These are phyloP conservation scores for Punctularia strigosozonata DNA, from an alignment of 768 basidiomycete species.

Conservation along the genomic window DNA sequence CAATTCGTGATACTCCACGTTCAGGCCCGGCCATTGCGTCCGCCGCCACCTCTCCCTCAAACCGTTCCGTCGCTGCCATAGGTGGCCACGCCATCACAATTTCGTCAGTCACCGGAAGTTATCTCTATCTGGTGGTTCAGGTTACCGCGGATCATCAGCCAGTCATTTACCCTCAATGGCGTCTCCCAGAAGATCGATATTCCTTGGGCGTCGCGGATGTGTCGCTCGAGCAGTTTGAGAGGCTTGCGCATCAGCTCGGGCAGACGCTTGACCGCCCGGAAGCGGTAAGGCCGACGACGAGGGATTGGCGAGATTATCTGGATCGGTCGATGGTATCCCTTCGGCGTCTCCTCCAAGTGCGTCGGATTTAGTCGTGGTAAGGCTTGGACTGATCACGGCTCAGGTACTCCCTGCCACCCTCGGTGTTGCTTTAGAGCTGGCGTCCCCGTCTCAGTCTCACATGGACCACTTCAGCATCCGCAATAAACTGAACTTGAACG, in stretches of 20 bases:
- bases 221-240: slow-evolving; percentile 68
- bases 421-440: slow-evolving; percentile 77
- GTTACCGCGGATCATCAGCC: slow-evolving; percentile 89
- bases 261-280: slow-evolving; percentile 24
- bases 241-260: slow-evolving; percentile 42
- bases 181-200: slow-evolving; percentile 58
- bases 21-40: slow-evolving; percentile 23
- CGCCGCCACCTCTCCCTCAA: slow-evolving; percentile 49
- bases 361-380: slow-evolving; percentile 11
- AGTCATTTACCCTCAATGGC: slow-evolving; percentile 70
- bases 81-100: slow-evolving; percentile 59
- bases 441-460: slow-evolving; percentile 66
- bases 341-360: slow-evolving; percentile 62
- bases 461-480: slow-evolving; percentile 32
- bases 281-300: slow-evolving; percentile 8
- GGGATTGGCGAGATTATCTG: slow-evolving; percentile 23
- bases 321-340: slow-evolving; percentile 65
- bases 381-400: slow-evolving; percentile 5
- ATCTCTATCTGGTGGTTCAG: slow-evolving; percentile 79
- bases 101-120: slow-evolving; percentile 84
- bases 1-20: too few relatives aligned
- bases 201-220: slow-evolving; percentile 80
- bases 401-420: slow-evolving; percentile 50
- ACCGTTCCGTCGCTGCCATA: slow-evolving; percentile 35
- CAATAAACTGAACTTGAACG: slow-evolving; percentile 60